A percentile compares a stretch with the other conserved stretches of the same genome.
These are phyloP conservation scores for Vitis rotundifolia DNA, from an alignment of 164 flowering plant species.

Conservation along the genomic window DNA sequence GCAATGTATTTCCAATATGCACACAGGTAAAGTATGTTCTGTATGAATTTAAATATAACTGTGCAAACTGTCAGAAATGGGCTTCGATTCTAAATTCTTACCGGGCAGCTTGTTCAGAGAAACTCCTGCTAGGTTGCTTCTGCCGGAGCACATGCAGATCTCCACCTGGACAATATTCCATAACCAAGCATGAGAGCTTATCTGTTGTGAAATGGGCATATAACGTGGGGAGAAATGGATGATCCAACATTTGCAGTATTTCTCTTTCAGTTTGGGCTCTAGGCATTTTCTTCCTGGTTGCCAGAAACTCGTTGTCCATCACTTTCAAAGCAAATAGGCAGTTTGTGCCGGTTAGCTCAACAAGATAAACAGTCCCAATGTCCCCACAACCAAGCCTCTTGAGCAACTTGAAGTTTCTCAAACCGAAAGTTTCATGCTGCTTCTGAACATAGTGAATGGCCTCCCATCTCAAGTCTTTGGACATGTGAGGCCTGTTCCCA, in stretches of 20 bases:
- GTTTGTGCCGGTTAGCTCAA: slow-evolving; percentile 62
- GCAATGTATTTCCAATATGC: no score
- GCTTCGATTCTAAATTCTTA: slow-evolving; percentile 13
- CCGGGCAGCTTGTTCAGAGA: slow-evolving; percentile 83
- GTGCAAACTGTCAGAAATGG: background rate
- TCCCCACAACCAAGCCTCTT: slow-evolving; percentile 90
- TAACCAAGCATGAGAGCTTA: slow-evolving; percentile 72
- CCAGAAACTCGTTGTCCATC: slow-evolving; percentile 76
- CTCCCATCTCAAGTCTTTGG: slow-evolving; percentile 83
- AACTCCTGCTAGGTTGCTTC: slow-evolving; percentile 56
- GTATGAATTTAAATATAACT: background rate
- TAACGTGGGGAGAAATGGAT: slow-evolving; percentile 88
- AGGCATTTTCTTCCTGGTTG: slow-evolving; percentile 52
- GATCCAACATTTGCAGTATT: slow-evolving; percentile 80
- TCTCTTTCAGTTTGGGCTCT: slow-evolving; percentile 85
- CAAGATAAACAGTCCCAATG: slow-evolving; percentile 84
- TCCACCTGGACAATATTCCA: slow-evolving; percentile 93
- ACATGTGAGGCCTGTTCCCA: slow-evolving; percentile 86
- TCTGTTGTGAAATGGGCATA: slow-evolving; percentile 73
- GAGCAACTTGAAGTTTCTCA: slow-evolving; percentile 69
- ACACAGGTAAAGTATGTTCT: background rate
- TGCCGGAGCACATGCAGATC: slow-evolving; percentile 88
- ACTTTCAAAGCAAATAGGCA: slow-evolving; percentile 84
- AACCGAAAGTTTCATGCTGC: slow-evolving; percentile 55
- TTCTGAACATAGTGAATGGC: slow-evolving; percentile 54